Conservation (phyloP, 345 rosid species). For the Abelmoschus esculentus region DNA sequence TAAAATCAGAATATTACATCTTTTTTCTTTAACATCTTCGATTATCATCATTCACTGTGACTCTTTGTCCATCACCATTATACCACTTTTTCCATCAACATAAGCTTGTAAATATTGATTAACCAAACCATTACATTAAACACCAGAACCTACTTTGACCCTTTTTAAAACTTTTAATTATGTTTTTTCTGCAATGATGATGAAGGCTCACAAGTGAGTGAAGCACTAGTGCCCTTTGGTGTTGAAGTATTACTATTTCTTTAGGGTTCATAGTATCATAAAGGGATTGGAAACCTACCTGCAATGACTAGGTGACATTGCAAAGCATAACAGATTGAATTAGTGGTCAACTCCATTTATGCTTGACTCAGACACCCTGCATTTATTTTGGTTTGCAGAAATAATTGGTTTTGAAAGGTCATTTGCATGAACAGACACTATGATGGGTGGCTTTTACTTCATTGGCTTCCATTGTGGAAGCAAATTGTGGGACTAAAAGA, state of each 20-base stretch:
- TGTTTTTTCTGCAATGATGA: not conserved
- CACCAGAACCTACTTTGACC: too few species aligned
- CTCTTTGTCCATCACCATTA: too few species aligned
- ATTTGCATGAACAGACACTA: constrained; percentile 16
- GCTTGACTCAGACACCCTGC: not conserved
- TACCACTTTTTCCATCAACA: too few species aligned
- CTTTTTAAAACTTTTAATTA: not conserved
- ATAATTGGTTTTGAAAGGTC: not conserved
- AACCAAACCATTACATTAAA: too few species aligned
- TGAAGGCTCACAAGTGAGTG: too few species aligned
- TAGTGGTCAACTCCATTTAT: constrained; percentile 26
- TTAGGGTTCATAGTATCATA: not conserved
- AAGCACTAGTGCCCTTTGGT: too few species aligned
- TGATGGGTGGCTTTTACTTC: constrained; percentile 20
- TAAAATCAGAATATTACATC: too few species aligned
- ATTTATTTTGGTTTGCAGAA: not conserved
- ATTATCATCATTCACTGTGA: too few species aligned
- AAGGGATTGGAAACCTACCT: not conserved
- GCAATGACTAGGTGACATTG: not conserved
- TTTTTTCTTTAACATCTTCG: too few species aligned
- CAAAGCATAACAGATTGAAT: not conserved
- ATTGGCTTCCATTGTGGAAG: constrained; percentile 22
- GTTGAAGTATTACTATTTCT: too few species aligned
- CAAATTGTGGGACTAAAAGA: constrained; percentile 19
- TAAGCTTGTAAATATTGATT: too few species aligned